These are phyloP conservation scores for Citropsis articulata DNA, from an alignment of 345 rosid genomes.

Conservation along the genomic window DNA sequence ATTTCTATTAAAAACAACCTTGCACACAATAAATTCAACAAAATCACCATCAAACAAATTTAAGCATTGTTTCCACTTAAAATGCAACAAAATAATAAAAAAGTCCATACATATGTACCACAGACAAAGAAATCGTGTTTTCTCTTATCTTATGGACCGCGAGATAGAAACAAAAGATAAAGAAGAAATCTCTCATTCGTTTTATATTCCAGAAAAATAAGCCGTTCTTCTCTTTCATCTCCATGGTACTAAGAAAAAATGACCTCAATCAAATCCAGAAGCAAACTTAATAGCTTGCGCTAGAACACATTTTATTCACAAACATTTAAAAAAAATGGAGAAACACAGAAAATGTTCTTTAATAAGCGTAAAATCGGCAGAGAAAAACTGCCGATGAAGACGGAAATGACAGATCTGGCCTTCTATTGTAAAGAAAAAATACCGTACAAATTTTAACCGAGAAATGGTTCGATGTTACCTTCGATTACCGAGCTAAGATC, in stretches of 20 bases:
- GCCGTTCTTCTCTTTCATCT: too few species aligned
- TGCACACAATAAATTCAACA: background rate
- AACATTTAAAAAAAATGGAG: too few species aligned
- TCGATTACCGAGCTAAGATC: background rate
- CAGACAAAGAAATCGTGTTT: too few species aligned
- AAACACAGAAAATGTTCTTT: too few species aligned
- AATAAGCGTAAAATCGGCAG: too few species aligned
- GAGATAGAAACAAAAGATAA: background rate
- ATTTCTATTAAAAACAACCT: background rate
- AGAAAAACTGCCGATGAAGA: background rate
- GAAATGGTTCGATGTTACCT: background rate
- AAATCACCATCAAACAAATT: background rate
- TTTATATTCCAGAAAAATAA: too few species aligned
- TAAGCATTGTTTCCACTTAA: background rate
- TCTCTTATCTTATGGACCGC: too few species aligned
- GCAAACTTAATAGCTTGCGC: too few species aligned
- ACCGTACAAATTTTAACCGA: background rate
- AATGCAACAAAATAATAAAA: too few species aligned
- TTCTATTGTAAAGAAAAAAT: background rate
- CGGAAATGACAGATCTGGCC: background rate
- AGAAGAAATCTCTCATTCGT: background rate
- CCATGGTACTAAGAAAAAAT: too few species aligned
- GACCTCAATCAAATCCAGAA: too few species aligned
- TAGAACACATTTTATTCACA: too few species aligned
- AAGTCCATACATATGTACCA: background rate